These are phyloP conservation scores for Lepidopterella palustris DNA, from an alignment of 495 filamentous ascomycete species.

Conservation along the genomic window DNA sequence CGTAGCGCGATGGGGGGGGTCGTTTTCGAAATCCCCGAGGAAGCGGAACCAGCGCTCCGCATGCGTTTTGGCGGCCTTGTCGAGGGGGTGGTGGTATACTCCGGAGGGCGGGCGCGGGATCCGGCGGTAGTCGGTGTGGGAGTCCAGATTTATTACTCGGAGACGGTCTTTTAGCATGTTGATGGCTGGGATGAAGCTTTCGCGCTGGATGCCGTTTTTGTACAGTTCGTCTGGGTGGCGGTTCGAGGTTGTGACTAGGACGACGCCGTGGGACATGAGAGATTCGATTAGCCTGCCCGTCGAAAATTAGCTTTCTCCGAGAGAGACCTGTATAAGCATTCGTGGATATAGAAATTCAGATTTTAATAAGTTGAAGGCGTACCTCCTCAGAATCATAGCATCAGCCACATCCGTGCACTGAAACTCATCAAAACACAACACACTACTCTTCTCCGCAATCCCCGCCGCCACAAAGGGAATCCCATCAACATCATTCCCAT, in stretches of 20 bases:
- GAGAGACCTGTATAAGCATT: no score
- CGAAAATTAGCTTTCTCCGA: background rate
- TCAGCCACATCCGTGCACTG: constrained; percentile 98
- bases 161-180: constrained; percentile 77
- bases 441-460: constrained; percentile 76
- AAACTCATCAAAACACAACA: constrained; percentile 97
- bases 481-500: constrained; percentile 87
- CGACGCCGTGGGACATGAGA: constrained; percentile 93
- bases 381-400: constrained; percentile 91
- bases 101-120: constrained; percentile 88
- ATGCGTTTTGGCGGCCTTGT: constrained; percentile 67
- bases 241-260: constrained; percentile 95
- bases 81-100: constrained; percentile 85
- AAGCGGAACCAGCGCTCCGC: constrained; percentile 93
- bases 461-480: constrained; percentile 89
- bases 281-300: constrained; percentile 71
- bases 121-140: constrained; percentile 92
- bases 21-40: constrained; percentile 71
- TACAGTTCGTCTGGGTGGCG: constrained; percentile 93
- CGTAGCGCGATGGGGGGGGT: constrained; percentile 66
- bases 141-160: constrained; percentile 88
- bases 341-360: no score
- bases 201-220: constrained; percentile 94
- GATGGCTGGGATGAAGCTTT: constrained; percentile 93
- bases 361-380: constrained; percentile 11